Conservation (phyloP, 2,329 filamentous ascomycete species). For the Fusarium siculi region DNA sequence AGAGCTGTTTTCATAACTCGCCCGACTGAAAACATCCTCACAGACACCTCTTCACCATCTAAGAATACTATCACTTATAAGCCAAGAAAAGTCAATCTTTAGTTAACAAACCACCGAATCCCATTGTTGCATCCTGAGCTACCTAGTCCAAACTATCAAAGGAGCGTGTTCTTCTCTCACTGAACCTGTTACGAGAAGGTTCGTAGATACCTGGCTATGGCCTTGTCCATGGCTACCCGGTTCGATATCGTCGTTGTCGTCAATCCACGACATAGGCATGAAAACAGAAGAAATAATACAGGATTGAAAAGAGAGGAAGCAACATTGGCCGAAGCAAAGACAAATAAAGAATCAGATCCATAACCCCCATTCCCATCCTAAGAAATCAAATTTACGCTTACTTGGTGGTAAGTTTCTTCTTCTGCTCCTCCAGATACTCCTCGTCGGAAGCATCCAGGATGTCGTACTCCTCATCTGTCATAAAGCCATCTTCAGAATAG, state of each 20-base stretch:
- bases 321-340: slow-evolving; percentile 20
- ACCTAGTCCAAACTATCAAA: slow-evolving; percentile 40
- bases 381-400: slow-evolving; percentile 42
- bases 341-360: slow-evolving; percentile 21
- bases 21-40: neutral
- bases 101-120: slow-evolving; percentile 17
- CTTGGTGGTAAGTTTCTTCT: slow-evolving; percentile 54
- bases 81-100: neutral
- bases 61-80: neutral
- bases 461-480: slow-evolving; percentile 98
- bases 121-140: slow-evolving; percentile 40
- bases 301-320: slow-evolving; percentile 34
- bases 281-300: slow-evolving; percentile 43
- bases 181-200: slow-evolving; percentile 22
- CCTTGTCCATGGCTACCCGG: slow-evolving; percentile 9
- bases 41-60: neutral
- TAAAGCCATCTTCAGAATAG: slow-evolving; percentile 77
- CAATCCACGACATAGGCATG: neutral
- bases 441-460: slow-evolving; percentile 95
- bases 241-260: slow-evolving; percentile 7
- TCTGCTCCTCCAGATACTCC: slow-evolving; percentile 73
- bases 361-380: slow-evolving; percentile 36
- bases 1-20: neutral
- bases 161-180: slow-evolving; percentile 41
- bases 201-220: slow-evolving; percentile 18